Evolutionary conservation across 257 asterid genomes (phyloP).

Genomic region (Solanum habrochaites): DNA sequence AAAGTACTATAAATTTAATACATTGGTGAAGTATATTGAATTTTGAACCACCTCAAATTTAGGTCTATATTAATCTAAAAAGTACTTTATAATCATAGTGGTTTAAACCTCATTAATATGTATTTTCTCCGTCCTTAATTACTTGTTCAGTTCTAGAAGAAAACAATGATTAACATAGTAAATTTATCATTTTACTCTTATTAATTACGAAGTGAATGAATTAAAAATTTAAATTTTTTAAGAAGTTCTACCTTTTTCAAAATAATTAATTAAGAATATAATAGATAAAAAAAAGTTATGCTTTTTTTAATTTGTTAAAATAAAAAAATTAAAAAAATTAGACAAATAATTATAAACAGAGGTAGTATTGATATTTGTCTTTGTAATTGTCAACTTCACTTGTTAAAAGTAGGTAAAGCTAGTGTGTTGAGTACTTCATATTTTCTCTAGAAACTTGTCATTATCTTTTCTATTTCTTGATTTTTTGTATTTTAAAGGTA

Average conservation of each 20-base stretch:
- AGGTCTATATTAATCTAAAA: background rate
- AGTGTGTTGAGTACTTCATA: background rate
- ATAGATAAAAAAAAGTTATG: too few species aligned
- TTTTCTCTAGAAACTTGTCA: background rate
- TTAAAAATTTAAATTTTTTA: too few species aligned
- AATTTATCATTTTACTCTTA: fast-evolving
- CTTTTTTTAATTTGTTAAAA: too few species aligned
- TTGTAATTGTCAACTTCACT: background rate
- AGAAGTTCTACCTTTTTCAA: fast-evolving
- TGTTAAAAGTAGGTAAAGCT: background rate
- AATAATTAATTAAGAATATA: too few species aligned
- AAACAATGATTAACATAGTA: fast-evolving
- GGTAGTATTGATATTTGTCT: background rate
- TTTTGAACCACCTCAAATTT: background rate
- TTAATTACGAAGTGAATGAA: too few species aligned
- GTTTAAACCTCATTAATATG: background rate
- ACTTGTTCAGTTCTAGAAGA: too few species aligned
- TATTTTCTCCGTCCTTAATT: too few species aligned
- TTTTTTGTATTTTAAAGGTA: background rate
- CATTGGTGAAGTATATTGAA: background rate
- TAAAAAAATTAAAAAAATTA: too few species aligned
- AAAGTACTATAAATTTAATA: background rate
- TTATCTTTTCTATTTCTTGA: background rate
- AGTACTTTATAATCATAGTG: background rate
- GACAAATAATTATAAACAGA: too few species aligned